Evolutionary conservation across 2,329 filamentous ascomycete genomes (phyloP).

Genomic region (Exophiala aquamarina): DNA sequence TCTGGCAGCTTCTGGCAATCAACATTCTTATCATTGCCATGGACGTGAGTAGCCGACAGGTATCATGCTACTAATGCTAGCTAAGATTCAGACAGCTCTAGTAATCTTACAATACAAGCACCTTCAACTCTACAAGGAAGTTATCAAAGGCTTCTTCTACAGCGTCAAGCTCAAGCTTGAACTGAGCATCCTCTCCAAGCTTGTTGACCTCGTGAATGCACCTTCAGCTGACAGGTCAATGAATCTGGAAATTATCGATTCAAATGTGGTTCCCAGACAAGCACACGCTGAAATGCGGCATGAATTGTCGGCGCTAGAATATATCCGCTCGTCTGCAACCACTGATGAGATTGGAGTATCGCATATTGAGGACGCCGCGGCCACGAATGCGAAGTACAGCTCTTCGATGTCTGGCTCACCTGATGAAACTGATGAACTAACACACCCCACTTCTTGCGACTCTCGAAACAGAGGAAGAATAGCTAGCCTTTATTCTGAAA

Average conservation of each 20-base stretch:
- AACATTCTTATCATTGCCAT: constrained; percentile 49
- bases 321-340: too few species aligned
- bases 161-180: constrained; percentile 51
- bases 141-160: constrained; percentile 48
- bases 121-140: constrained; percentile 47
- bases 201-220: constrained; percentile 39
- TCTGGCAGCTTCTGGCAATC: constrained; percentile 50
- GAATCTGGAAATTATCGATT: constrained; percentile 15
- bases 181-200: constrained; percentile 48
- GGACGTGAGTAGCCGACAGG: constrained; percentile 30
- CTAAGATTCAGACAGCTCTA: constrained; percentile 38
- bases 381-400: too few species aligned
- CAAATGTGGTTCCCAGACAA: constrained; percentile 7
- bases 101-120: constrained; percentile 45
- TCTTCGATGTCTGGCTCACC: too few species aligned
- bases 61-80: background rate
- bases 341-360: too few species aligned
- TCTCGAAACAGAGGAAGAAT: too few species aligned
- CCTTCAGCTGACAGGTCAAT: constrained; percentile 9
- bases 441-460: too few species aligned
- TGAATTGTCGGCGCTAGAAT: too few species aligned
- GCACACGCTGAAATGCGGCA: constrained; percentile 5
- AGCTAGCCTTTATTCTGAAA: too few species aligned
- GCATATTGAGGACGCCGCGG: too few species aligned
- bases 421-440: too few species aligned